These are phyloP conservation scores for Borealophlyctis nickersoniae DNA, from an alignment of 192 early-diverging fungal genomes.

Conservation along the genomic window DNA sequence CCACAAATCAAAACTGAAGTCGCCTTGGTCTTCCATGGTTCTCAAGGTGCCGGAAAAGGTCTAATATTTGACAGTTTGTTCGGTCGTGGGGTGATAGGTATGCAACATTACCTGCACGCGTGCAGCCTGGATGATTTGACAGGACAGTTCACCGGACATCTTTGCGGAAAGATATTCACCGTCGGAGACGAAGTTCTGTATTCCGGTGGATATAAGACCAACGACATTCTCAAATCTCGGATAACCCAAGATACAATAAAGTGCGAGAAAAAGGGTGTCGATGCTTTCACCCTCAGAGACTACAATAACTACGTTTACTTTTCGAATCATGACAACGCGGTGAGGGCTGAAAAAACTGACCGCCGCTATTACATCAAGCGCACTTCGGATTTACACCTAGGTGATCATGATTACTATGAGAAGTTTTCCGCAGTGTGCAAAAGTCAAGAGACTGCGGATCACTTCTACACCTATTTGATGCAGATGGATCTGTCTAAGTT, in stretches of 20 bases:
- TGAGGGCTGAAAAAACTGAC: conserved; percentile 16
- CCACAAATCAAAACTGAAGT: conserved; percentile 2
- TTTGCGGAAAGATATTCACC: conserved; percentile 3
- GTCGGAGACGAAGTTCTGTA: conserved; percentile 12
- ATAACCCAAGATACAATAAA: conserved; percentile 8
- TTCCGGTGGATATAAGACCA: conserved; percentile 10
- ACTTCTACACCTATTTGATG: conserved; percentile 24
- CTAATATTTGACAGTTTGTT: conserved; percentile 14
- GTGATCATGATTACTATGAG: conserved; percentile 12
- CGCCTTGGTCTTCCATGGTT: conserved; percentile 2
- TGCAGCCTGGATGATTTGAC: conserved; percentile 14
- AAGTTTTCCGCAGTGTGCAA: not conserved
- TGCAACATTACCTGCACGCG: conserved; percentile 4
- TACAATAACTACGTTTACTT: conserved; percentile 4
- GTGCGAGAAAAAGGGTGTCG: conserved; percentile 14
- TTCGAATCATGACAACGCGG: conserved; percentile 11
- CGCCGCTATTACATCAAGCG: conserved; percentile 13
- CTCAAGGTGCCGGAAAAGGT: conserved; percentile 15
- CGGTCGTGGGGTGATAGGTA: conserved; percentile 5
- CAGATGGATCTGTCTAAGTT: conserved; percentile 7
- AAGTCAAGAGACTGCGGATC: conserved; percentile 3
- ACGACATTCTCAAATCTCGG: conserved; percentile 7
- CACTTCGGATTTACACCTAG: not conserved
- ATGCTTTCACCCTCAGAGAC: conserved; percentile 5
- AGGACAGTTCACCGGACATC: conserved; percentile 3